These are phyloP conservation scores for Beta corolliflora DNA, from an alignment of 179 eudicot species.

Conservation along the genomic window DNA sequence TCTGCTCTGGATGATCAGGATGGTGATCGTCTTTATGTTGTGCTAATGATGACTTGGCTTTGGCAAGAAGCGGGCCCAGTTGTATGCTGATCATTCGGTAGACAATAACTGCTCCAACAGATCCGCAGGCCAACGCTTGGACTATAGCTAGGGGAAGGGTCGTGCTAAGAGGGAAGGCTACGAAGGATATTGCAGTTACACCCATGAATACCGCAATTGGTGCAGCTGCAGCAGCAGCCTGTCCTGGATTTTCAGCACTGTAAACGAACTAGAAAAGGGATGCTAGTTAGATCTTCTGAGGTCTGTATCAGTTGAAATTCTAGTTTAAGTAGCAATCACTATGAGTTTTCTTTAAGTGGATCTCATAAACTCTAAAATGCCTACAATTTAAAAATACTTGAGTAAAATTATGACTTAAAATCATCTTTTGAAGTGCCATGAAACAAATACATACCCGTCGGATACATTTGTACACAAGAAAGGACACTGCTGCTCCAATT, in stretches of 20 bases:
- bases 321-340: neutral
- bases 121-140: slow-evolving; percentile 77
- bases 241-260: slow-evolving; percentile 98
- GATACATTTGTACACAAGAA: slow-evolving; percentile 95
- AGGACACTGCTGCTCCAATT: slow-evolving; percentile 76
- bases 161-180: slow-evolving; percentile 87
- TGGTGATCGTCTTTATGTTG: slow-evolving; percentile 34
- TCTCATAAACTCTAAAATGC: neutral
- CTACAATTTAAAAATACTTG: neutral
- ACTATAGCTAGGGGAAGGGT: slow-evolving; percentile 53
- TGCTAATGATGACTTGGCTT: slow-evolving; percentile 35
- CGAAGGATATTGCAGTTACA: slow-evolving; percentile 70
- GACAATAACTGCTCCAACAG: slow-evolving; percentile 71
- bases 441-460: slow-evolving; percentile 71
- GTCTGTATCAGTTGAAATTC: neutral
- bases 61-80: slow-evolving; percentile 79
- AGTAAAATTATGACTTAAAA: no score
- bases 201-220: slow-evolving; percentile 84
- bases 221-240: slow-evolving; percentile 95
- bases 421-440: neutral
- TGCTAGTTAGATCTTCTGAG: slow-evolving; percentile 25
- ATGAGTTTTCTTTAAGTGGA: neutral
- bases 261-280: slow-evolving; percentile 73
- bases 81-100: slow-evolving; percentile 63
- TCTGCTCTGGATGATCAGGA: slow-evolving; percentile 18